A percentile compares a stretch with the other conserved stretches of the same genome.
Conservation (phyloP, 2,329 filamentous ascomycete genomes). For the Stagonosporopsis rhizophila region DNA sequence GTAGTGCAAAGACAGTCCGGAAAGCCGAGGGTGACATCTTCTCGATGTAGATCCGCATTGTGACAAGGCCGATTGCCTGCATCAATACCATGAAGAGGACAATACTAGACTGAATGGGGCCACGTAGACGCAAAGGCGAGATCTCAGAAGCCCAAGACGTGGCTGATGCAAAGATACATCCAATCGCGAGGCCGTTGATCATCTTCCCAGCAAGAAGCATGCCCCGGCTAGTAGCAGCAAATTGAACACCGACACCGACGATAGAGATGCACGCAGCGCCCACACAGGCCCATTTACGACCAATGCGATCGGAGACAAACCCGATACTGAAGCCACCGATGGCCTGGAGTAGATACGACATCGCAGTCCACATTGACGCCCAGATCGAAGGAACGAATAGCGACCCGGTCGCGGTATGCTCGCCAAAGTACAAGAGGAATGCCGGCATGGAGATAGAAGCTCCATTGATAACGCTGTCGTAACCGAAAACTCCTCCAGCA, state of each 20-base stretch:
- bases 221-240: slow-evolving; percentile 7
- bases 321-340: slow-evolving; percentile 15
- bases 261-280: slow-evolving; percentile 6
- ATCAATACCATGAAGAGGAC: slow-evolving; percentile 15
- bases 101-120: slow-evolving; percentile 15
- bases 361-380: slow-evolving; percentile 18
- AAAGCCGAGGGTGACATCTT: slow-evolving; percentile 6
- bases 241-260: slow-evolving; percentile 13
- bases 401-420: slow-evolving; percentile 1
- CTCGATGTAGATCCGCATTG: slow-evolving; percentile 10
- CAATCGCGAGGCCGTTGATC: slow-evolving; percentile 15
- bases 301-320: slow-evolving; percentile 15
- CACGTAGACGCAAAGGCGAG: slow-evolving; percentile 13
- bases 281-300: slow-evolving; percentile 14
- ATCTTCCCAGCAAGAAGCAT: slow-evolving; percentile 14
- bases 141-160: slow-evolving; percentile 18
- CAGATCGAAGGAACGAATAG: slow-evolving; percentile 16
- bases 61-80: slow-evolving; percentile 13
- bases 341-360: slow-evolving; percentile 18
- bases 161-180: slow-evolving; percentile 13
- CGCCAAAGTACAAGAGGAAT: slow-evolving; percentile 16
- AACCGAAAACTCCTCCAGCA: slow-evolving; percentile 16
- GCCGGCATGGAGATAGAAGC: slow-evolving; percentile 17
- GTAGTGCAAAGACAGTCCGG: slow-evolving; percentile 6
- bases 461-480: slow-evolving; percentile 20